Evolutionary conservation across 345 rosid species (phyloP), one percentile per base, ranked within the genome.

Genomic region (Trapa bicornis): DNA sequence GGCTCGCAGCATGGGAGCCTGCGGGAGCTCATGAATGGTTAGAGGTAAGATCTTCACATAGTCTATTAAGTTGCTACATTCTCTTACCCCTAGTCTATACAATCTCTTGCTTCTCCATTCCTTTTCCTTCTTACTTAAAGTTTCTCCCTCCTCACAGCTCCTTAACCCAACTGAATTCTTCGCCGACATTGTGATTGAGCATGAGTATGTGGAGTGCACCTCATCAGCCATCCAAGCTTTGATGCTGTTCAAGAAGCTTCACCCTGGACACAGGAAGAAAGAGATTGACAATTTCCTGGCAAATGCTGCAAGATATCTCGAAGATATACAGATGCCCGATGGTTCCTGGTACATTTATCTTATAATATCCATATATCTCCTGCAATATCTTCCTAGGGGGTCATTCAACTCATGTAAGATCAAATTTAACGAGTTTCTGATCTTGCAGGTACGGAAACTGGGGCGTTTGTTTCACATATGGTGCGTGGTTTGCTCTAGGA

Each of bases 131-230:
- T 53, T 12, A 48, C n/a, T 48, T 53, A 10, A 50, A 7, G 54
- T 14, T 13, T 53, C 29, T 14, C 17, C 6, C 6, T 5, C 1
- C 57, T 15, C 32, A 56, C 72, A 86, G 87, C 47, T 81, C 32
- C 77, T 85, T 0, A 83, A 87, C 66, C 87, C 92, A 1, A 73
- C 77, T n/a, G 89, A 87, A 17, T 73, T 81, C 62, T 60, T 80
- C 0, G 74, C 68, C 0, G 76, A 79, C 66, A 64, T 71, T 9
- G 78, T 87, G 29, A 35, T 65, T 2, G 86, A 85, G 71, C 67
- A 47, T 6, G 85, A 76, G 13, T 75, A 71, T 12, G 67, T 75
- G 2, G 89, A 86, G 74, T 83, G 92, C 71, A 87, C 92, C 0
- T 65, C 84, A 47, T 43, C 89, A 15, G 82, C 76, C 42, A 47